phyloP scores from a whole-genome alignment of 805 yeast genomes.

The Blastobotrys parvus region DNA sequence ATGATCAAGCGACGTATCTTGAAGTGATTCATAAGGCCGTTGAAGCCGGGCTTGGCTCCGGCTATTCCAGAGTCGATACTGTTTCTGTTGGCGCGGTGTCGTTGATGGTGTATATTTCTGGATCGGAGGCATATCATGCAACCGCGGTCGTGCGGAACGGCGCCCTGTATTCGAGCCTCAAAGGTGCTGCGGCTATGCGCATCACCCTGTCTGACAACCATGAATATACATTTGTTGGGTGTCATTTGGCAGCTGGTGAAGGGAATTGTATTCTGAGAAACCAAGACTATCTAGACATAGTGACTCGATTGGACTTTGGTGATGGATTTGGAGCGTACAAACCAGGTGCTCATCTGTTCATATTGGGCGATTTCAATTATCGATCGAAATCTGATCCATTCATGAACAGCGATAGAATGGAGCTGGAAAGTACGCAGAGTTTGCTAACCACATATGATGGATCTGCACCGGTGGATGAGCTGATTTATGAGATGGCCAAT shows the following conservation, averaged over 20 bases:
- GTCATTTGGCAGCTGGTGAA: conserved; percentile 76
- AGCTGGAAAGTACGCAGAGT: conserved; percentile 16
- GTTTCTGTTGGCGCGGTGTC: conserved; percentile 25
- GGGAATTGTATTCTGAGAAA: conserved; percentile 52
- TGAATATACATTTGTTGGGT: conserved; percentile 53
- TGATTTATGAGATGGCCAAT: conserved; percentile 33
- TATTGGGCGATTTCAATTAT: conserved; percentile 84
- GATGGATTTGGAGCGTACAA: conserved; percentile 48
- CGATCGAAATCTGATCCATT: conserved; percentile 37
- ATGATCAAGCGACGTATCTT: conserved; percentile 15
- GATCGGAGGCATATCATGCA: conserved; percentile 33
- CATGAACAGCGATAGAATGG: conserved; percentile 5
- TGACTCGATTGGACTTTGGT: conserved; percentile 48
- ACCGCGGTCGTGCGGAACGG: conserved; percentile 35
- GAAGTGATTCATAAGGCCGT: conserved; percentile 23
- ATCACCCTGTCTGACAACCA: conserved; percentile 28
- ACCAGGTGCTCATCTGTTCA: conserved; percentile 50
- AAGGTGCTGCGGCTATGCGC: conserved; percentile 66
- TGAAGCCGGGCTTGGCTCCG: conserved; percentile 14
- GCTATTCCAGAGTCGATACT: conserved; percentile 13
- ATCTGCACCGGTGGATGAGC: conserved; percentile 42
- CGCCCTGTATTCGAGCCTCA: conserved; percentile 46
- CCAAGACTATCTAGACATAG: conserved; percentile 40
- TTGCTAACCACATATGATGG: conserved; percentile 13
- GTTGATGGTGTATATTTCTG: conserved; percentile 19